Percentiles rank a stretch among this genome's conserved stretches.
Conservation (phyloP, 2,329 filamentous ascomycete genomes). For the Exutisphaerella laricina region DNA sequence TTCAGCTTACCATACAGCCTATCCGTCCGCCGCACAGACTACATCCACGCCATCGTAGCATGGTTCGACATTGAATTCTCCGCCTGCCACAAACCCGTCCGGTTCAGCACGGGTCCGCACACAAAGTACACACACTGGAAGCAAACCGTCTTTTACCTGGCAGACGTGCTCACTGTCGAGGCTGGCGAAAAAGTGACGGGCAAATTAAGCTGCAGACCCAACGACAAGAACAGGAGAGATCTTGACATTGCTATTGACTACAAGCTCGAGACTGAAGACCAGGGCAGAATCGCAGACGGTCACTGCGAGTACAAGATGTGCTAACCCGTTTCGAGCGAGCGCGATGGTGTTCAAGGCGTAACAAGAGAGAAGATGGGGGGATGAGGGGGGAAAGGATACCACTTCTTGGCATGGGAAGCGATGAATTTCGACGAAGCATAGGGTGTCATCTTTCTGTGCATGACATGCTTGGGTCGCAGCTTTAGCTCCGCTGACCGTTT, state of each 20-base stretch:
- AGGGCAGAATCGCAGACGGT: constrained; percentile 62
- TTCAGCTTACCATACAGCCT: constrained; percentile 77
- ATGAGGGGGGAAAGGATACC: constrained; percentile 14
- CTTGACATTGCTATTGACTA: constrained; percentile 87
- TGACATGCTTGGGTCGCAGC: constrained; percentile 30
- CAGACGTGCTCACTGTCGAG: constrained; percentile 87
- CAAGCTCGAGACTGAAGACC: constrained; percentile 69
- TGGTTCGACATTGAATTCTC: constrained; percentile 99
- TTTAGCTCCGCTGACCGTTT: constrained; percentile 35
- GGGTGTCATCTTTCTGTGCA: background rate
- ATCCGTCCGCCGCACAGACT: constrained; percentile 76
- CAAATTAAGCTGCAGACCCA: constrained; percentile 75
- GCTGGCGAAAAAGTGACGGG: constrained; percentile 74
- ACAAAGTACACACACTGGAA: constrained; percentile 99
- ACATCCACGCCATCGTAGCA: constrained; percentile 89
- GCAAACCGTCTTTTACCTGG: constrained; percentile 97
- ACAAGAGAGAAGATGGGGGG: background rate
- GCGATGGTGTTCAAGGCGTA: constrained; percentile 15
- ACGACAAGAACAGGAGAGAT: constrained; percentile 89
- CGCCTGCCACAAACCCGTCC: constrained; percentile 95
- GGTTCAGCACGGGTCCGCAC: constrained; percentile 94
- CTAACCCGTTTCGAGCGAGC: constrained; percentile 24
- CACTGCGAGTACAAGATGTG: constrained; percentile 71
- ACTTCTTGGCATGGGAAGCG: constrained; percentile 9
- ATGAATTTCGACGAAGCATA: too few species aligned